phyloP scores from a whole-genome alignment of 1,284 basidiomycete species.

The Anthracocystis walkeri region DNA sequence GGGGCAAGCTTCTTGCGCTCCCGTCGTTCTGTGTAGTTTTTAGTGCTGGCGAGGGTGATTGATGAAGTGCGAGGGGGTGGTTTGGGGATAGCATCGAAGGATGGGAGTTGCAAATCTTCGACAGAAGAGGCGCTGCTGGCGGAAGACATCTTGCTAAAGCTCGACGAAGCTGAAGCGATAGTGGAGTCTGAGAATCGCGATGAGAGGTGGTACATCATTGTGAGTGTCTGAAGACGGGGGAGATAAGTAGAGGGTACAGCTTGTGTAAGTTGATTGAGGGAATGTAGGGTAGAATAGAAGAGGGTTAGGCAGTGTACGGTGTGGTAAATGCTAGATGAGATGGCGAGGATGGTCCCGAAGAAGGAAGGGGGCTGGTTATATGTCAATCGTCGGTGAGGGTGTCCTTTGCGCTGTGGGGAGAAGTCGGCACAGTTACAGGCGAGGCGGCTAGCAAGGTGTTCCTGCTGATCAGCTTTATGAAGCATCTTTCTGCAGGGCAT shows the following conservation, averaged over 20 bases:
- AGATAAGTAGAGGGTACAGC: background rate
- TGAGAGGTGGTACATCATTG: conserved; percentile 22
- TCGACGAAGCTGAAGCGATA: conserved; percentile 34
- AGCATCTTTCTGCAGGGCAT: conserved; percentile 20
- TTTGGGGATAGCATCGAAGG: conserved; percentile 26
- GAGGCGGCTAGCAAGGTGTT: background rate
- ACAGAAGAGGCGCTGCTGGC: conserved; percentile 32
- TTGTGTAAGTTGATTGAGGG: background rate
- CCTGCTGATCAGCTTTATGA: conserved; percentile 28
- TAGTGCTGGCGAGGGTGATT: conserved; percentile 39
- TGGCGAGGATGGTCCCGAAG: conserved; percentile 1
- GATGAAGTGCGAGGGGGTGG: conserved; percentile 44
- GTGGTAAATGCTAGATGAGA: conserved; percentile 7
- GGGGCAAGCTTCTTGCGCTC: conserved; percentile 33
- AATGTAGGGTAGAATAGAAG: background rate
- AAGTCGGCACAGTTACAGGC: background rate
- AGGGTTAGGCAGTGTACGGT: background rate
- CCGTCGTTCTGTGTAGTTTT: conserved; percentile 16
- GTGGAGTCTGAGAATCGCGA: conserved; percentile 47
- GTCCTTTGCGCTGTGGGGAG: background rate
- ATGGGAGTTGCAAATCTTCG: conserved; percentile 24
- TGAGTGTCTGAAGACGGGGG: background rate
- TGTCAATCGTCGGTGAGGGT: conserved; percentile 7
- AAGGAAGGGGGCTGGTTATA: conserved; percentile 16
- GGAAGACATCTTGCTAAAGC: conserved; percentile 25